These are phyloP conservation scores for Sclerotinia trifoliorum DNA, from an alignment of 2,329 filamentous ascomycete species.

Conservation along the genomic window DNA sequence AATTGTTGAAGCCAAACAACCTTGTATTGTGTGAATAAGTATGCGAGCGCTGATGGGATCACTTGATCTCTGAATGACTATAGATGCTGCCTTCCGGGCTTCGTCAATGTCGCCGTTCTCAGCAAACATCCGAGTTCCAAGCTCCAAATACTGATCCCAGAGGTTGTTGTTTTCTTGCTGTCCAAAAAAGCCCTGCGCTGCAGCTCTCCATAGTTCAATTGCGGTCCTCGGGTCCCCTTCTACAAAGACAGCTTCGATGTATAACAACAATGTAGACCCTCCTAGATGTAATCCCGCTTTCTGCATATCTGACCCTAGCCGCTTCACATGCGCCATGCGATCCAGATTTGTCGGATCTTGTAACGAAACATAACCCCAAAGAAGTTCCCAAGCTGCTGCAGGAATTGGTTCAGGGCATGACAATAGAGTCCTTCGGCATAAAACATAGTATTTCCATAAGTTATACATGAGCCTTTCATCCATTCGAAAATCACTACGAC, in stretches of 20 bases:
- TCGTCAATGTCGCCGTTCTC: constrained; percentile 56
- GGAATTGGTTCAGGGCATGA: constrained; percentile 57
- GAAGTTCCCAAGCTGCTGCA: constrained; percentile 56
- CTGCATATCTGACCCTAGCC: constrained; percentile 65
- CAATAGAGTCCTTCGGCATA: constrained; percentile 48
- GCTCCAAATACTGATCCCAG: constrained; percentile 58
- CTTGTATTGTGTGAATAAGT: constrained; percentile 67
- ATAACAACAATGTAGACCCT: constrained; percentile 60
- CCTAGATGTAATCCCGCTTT: constrained; percentile 55
- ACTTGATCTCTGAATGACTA: constrained; percentile 47
- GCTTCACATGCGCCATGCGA: constrained; percentile 59
- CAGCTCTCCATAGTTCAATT: constrained; percentile 42
- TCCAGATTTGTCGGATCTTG: constrained; percentile 49
- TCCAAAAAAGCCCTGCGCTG: constrained; percentile 35
- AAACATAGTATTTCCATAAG: constrained; percentile 49
- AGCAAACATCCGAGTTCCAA: constrained; percentile 65
- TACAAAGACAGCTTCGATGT: constrained; percentile 67
- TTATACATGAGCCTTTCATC: neutral
- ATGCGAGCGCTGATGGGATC: constrained; percentile 53
- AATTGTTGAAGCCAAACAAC: constrained; percentile 53
- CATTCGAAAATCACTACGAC: constrained; percentile 9
- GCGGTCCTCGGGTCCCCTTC: constrained; percentile 52
- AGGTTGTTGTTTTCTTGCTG: constrained; percentile 3
- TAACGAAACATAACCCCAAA: constrained; percentile 62
- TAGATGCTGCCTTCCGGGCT: constrained; percentile 56